Evolutionary conservation across 2,329 filamentous ascomycete species (phyloP), one percentile per base, ranked within the genome.

Genomic region (Talaromyces atroroseus): DNA sequence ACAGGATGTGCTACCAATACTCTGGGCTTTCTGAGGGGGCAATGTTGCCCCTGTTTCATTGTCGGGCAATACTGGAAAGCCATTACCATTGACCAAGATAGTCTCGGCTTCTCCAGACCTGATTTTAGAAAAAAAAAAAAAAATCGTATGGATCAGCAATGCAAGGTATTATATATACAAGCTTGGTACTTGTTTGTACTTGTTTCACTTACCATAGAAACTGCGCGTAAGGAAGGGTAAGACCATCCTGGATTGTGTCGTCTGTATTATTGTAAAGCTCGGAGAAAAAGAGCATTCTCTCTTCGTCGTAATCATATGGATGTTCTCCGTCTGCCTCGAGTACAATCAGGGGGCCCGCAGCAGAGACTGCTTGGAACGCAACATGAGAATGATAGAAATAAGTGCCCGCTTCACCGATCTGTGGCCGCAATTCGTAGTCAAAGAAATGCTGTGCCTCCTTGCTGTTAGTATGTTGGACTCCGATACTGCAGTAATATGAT

Each of bases 351-450:
- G 80, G 71, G 0, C 85, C 85, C 6, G 77, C 68, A 0, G 81
- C 82, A 14, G 82, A 82, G 34, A 81, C 69, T 0, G 81, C 80
- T 64, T 88, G 84, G 57, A 87, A 81, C 0, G 78, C 83, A 16
- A 87, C 76, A 59, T 88, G 85, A 0, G 84, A 86, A 64, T 88
- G 85, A 63, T 87, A 88, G 65, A 85, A 87, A 64, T 86, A 88
- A 0, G 83, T 83, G 4, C 85, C 85, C 0, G 82, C 79, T 54
- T 82, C 78, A 5, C 78, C 79, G 1, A 66, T 45, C 3, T 79
- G 68, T 0, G 82, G 78, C 16, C 76, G 75, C 3, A 88, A 70
- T 63, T 88, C 83, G 64, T 88, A 88, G 70, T 88, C 85, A 66
- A 88, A 88, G 69, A 81, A 88, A 58, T 82, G 76, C 0, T 52